phyloP scores from a whole-genome alignment of 495 filamentous ascomycete species.

The Annulohypoxylon moriforme region DNA sequence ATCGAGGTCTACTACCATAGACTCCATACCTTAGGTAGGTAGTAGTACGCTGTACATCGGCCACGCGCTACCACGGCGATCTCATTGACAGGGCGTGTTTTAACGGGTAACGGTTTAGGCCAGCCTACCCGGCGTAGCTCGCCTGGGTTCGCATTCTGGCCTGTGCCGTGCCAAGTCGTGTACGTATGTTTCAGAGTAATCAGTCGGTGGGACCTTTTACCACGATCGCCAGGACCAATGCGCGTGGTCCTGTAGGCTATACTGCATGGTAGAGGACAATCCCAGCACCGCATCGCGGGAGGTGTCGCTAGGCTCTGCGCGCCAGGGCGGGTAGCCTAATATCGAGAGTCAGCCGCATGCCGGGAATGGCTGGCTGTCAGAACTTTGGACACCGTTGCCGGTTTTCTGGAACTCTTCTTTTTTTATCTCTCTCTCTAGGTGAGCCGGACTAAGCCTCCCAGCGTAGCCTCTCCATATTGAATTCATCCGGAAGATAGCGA shows the following conservation, averaged over 20 bases:
- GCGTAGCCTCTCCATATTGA: conserved; percentile 14
- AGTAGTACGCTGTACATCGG: too few relatives aligned
- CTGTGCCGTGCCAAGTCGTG: conserved; percentile 41
- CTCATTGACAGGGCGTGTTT: conserved; percentile 26
- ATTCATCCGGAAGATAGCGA: conserved; percentile 29
- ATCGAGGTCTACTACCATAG: conserved; percentile 29
- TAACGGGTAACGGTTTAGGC: conserved; percentile 3
- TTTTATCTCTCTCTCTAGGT: conserved; percentile 26
- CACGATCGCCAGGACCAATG: conserved; percentile 50
- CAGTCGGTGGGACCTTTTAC: conserved; percentile 26
- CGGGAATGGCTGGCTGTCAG: conserved; percentile 29
- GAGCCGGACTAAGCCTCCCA: conserved; percentile 23
- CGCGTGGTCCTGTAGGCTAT: conserved; percentile 29
- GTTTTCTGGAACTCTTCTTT: conserved; percentile 35
- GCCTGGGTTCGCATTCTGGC: conserved; percentile 27
- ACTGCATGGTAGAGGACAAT: conserved; percentile 16
- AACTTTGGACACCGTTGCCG: conserved; percentile 30
- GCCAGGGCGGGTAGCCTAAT: conserved; percentile 40
- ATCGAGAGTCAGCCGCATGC: conserved; percentile 44
- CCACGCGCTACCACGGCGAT: conserved; percentile 23
- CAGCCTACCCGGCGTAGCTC: conserved; percentile 5
- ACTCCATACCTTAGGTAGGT: too few relatives aligned
- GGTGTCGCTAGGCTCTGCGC: conserved; percentile 36
- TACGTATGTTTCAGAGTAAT: conserved; percentile 47
- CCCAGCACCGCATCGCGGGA: conserved; percentile 37